phyloP scores from a whole-genome alignment of 768 basidiomycete species.

The Macrolepiota fuliginosa region DNA sequence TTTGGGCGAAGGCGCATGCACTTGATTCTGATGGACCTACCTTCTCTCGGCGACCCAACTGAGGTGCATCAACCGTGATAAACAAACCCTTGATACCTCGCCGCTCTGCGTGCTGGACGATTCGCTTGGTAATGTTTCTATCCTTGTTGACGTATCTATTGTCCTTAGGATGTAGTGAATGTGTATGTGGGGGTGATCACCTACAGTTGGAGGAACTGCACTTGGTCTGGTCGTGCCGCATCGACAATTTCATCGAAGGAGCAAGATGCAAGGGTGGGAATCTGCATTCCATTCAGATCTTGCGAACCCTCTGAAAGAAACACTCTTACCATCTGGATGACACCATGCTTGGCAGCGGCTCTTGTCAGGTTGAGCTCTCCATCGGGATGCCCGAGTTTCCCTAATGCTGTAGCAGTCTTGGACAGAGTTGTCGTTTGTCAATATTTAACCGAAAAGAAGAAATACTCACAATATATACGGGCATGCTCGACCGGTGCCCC shows the following conservation, averaged over 20 bases:
- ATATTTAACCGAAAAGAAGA: slow-evolving; percentile 8
- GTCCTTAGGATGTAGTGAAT: not conserved
- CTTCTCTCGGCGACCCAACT: slow-evolving; percentile 91
- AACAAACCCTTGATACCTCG: slow-evolving; percentile 92
- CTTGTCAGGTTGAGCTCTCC: slow-evolving; percentile 90
- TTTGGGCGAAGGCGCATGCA: not conserved
- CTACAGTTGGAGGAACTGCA: slow-evolving; percentile 84
- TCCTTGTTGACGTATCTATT: slow-evolving; percentile 89
- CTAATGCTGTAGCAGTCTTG: slow-evolving; percentile 78
- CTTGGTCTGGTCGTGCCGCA: slow-evolving; percentile 73
- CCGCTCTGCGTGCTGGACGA: slow-evolving; percentile 87
- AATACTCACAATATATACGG: slow-evolving; percentile 49
- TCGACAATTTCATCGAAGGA: slow-evolving; percentile 96
- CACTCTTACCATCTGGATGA: slow-evolving; percentile 46
- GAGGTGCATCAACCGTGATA: slow-evolving; percentile 97
- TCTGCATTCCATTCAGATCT: slow-evolving; percentile 42
- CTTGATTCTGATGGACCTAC: slow-evolving; percentile 20
- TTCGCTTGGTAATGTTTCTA: slow-evolving; percentile 76
- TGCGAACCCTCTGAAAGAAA: not conserved
- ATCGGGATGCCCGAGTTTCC: slow-evolving; percentile 96
- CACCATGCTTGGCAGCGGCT: slow-evolving; percentile 71
- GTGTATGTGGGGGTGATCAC: slow-evolving; percentile 15
- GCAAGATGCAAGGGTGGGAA: slow-evolving; percentile 93
- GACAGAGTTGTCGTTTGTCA: not conserved
- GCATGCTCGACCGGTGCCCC: slow-evolving; percentile 72